Base-by-base conservation (phyloP, 257 asterid genomes). In the Nicotiana tabacum region DNA sequence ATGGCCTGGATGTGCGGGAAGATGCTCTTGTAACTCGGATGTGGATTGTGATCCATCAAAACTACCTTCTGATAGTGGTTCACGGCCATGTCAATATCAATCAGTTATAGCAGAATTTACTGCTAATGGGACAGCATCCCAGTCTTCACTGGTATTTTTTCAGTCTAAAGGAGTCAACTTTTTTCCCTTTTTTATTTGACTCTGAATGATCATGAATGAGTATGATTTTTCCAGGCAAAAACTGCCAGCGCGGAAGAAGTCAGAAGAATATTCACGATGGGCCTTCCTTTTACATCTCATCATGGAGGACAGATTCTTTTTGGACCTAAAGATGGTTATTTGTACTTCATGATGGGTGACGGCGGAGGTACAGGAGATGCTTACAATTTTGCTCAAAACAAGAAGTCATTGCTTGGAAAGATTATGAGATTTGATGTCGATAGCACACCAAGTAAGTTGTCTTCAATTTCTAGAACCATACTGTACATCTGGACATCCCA, bases 311-410 rank as follows among this genome's bases (percentile, higher is more conserved):
- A 95, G 85, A 95, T 96, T 82, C 94, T 96, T 77, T 92, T 96
- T 70, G 99, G 99, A 78, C 99, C 99, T 3, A 33, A 62, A 61
- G 98, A 96, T 87, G 99, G 98, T 17, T 91, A 90, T 82, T 81
- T 96, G 90, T 96, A 96, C 91, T 90, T 96, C 79, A 96, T 96
- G 98, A 93, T 93, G 98, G 99, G 99, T 30, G 99, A 96, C 29
- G 99, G 99, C 6, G 98, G 98, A 18, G 87, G 92, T 39, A 13
- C 43, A 2, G 97, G 93, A 3, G 99, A 93, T 83, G 95, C 97
- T 4, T 90, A 89, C 76, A 91, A 94, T 81, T 96, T 96, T 85
- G 83, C 99, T 4, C 99, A 96, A 60, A 96, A 94, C 89, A 96
- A 96, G 91, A 93, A 90, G 81, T 96, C 99, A 9, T 84, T 94